phyloP scores from a whole-genome alignment of 2,329 filamentous ascomycete species.

The Neophaeococcomyces mojaviensis region DNA sequence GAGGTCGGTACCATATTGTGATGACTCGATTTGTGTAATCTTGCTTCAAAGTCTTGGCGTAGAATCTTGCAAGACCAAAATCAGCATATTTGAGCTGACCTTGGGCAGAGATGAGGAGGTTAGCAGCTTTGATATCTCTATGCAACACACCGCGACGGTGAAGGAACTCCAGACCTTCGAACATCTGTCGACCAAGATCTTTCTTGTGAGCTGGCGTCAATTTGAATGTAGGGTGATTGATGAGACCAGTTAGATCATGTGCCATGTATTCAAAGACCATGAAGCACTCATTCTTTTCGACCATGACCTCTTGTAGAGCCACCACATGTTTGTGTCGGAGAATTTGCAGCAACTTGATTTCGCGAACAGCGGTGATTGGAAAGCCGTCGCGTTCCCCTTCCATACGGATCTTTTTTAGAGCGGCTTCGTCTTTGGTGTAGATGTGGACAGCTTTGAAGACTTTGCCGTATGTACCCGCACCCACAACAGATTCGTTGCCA shows the following conservation, averaged over 20 bases:
- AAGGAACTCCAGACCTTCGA: slow-evolving; percentile 87
- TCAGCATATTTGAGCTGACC: slow-evolving; percentile 89
- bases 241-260: slow-evolving; percentile 86
- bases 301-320: slow-evolving; percentile 84
- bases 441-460: slow-evolving; percentile 91
- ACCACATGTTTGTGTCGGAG: slow-evolving; percentile 77
- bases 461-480: slow-evolving; percentile 91
- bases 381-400: slow-evolving; percentile 87
- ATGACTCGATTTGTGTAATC: slow-evolving; percentile 99
- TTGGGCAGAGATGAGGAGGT: slow-evolving; percentile 85
- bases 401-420: slow-evolving; percentile 87
- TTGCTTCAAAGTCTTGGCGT: slow-evolving; percentile 80
- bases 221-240: slow-evolving; percentile 89
- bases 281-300: slow-evolving; percentile 96
- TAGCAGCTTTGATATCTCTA: slow-evolving; percentile 96
- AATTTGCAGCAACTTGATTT: slow-evolving; percentile 87
- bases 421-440: slow-evolving; percentile 77
- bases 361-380: slow-evolving; percentile 80
- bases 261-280: slow-evolving; percentile 99
- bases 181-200: slow-evolving; percentile 83
- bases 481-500: slow-evolving; percentile 94
- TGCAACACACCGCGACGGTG: slow-evolving; percentile 90
- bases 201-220: slow-evolving; percentile 83
- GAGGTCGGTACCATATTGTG: slow-evolving; percentile 94
- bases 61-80: slow-evolving; percentile 93